phyloP scores from a whole-genome alignment of 2,329 filamentous ascomycete genomes.

The Bretziella fagacearum region DNA sequence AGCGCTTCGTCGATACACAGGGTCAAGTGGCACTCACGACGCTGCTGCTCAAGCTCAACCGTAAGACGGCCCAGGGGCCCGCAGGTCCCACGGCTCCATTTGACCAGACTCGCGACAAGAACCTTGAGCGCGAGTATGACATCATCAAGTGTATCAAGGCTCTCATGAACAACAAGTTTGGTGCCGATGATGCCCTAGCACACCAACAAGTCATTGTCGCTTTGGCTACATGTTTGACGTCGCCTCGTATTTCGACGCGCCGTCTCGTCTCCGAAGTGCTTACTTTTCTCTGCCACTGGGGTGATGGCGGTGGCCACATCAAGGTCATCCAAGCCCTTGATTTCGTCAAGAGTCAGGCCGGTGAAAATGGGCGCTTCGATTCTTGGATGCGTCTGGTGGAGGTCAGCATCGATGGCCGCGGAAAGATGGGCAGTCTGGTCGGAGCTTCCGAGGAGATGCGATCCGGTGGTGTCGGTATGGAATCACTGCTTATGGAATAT shows the following conservation, averaged over 20 bases:
- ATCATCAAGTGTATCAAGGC: constrained; percentile 96
- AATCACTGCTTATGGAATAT: constrained; percentile 98
- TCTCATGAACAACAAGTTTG: constrained; percentile 98
- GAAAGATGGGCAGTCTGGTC: constrained; percentile 96
- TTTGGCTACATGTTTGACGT: constrained; percentile 71
- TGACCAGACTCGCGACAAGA: constrained; percentile 49
- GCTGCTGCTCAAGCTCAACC: constrained; percentile 82
- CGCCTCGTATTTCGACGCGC: constrained; percentile 73
- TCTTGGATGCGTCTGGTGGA: constrained; percentile 98
- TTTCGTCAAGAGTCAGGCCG: constrained; percentile 69
- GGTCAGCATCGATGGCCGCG: constrained; percentile 87
- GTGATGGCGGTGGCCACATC: constrained; percentile 68
- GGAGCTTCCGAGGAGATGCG: constrained; percentile 92
- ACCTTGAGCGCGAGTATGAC: constrained; percentile 84
- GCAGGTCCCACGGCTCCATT: constrained; percentile 30
- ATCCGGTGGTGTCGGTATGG: constrained; percentile 93
- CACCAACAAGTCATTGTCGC: constrained; percentile 85
- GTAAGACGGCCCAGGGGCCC: constrained; percentile 60
- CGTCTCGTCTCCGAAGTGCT: constrained; percentile 93
- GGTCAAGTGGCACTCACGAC: constrained; percentile 93
- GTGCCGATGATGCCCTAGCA: constrained; percentile 81
- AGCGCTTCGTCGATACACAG: constrained; percentile 90
- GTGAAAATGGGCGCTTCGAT: constrained; percentile 90
- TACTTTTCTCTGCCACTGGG: constrained; percentile 94
- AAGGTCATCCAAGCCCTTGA: constrained; percentile 92